phyloP scores from a whole-genome alignment of 257 asterid species.

The Solanum neorickii region DNA sequence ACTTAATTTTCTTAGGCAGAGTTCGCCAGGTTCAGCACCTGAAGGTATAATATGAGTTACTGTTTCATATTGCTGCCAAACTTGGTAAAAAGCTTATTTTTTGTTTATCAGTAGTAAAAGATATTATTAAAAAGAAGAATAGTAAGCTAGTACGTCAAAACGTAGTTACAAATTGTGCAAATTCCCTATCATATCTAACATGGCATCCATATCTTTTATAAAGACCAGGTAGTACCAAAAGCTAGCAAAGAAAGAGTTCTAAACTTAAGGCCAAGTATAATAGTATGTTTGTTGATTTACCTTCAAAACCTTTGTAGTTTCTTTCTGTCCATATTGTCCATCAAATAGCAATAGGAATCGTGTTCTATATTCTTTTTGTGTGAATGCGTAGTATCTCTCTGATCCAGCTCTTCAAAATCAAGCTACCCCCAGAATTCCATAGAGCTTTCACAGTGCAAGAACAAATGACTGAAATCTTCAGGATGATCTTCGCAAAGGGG shows the following conservation, averaged over 20 bases:
- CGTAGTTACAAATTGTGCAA: background rate
- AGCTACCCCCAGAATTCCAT: background rate
- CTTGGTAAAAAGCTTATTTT: background rate
- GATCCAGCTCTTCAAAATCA: background rate
- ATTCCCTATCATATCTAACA: background rate
- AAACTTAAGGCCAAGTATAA: background rate
- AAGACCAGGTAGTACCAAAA: background rate
- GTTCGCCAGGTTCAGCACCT: background rate
- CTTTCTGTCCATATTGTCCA: background rate
- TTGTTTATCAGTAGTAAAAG: background rate
- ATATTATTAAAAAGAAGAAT: background rate
- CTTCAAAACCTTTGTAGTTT: background rate
- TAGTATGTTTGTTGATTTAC: background rate
- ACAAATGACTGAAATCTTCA: background rate
- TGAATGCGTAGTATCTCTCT: background rate
- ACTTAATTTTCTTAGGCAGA: background rate
- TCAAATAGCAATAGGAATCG: background rate
- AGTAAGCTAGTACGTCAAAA: background rate
- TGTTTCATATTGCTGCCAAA: background rate
- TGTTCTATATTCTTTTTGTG: background rate
- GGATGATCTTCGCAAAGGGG: background rate
- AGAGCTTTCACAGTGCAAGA: background rate
- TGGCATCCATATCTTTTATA: background rate
- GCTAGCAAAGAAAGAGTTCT: background rate
- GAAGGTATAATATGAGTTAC: background rate